phyloP scores from a whole-genome alignment of 805 yeast genomes.

The Debaryomyces maramus region DNA sequence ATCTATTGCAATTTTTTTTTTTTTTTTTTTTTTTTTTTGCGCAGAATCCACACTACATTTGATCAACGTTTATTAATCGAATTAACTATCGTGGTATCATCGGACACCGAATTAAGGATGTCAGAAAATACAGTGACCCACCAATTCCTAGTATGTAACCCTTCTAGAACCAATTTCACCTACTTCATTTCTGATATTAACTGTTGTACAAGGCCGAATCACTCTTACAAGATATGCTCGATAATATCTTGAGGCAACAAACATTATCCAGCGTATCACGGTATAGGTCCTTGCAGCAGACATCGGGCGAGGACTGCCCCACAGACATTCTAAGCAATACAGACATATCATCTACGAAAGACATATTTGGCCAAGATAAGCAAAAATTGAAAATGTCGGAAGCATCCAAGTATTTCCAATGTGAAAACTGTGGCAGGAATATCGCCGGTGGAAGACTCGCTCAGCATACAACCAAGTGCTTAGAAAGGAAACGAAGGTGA shows the following conservation, averaged over 20 bases:
- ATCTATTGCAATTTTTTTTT: not conserved
- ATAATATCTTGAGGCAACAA: constrained; percentile 32
- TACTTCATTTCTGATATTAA: constrained; percentile 9
- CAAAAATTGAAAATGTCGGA: constrained; percentile 44
- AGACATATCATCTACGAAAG: constrained; percentile 26
- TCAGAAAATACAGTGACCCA: constrained; percentile 11
- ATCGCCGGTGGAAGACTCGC: constrained; percentile 93
- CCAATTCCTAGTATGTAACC: constrained; percentile 13
- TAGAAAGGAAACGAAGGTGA: constrained; percentile 56
- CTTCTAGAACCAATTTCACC: not conserved
- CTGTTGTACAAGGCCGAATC: constrained; percentile 39
- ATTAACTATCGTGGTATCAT: too few species aligned
- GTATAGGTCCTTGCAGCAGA: constrained; percentile 18
- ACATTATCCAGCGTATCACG: constrained; percentile 25
- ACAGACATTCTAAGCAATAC: constrained; percentile 14
- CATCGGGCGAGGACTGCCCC: constrained; percentile 14
- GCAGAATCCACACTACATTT: not conserved
- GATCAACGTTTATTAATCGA: not conserved
- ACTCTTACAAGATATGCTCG: constrained; percentile 33
- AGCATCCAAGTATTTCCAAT: constrained; percentile 61
- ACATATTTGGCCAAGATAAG: constrained; percentile 54
- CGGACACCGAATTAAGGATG: too few species aligned
- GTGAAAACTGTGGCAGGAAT: constrained; percentile 80
- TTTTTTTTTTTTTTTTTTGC: not conserved
- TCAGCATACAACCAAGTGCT: constrained; percentile 86